Conservation (phyloP, 805 yeast genomes). For the Candida piceae region DNA sequence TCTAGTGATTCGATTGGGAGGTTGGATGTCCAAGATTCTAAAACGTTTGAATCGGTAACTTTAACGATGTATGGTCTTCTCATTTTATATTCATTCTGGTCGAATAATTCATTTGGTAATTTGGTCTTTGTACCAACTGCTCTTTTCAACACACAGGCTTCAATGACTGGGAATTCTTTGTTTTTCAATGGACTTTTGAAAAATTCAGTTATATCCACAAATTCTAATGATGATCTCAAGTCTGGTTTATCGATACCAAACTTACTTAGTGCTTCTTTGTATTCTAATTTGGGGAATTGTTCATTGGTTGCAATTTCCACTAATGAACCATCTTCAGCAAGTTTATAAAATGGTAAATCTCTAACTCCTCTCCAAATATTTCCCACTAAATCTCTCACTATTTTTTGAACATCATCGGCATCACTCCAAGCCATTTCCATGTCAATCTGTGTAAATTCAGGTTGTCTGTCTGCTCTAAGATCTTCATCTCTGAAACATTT, state of each 20-base stretch:
- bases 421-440: slow-evolving; percentile 84
- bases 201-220: slow-evolving; percentile 42
- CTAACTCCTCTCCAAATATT: slow-evolving; percentile 51
- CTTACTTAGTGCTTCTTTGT: slow-evolving; percentile 59
- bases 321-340: slow-evolving; percentile 30
- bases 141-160: slow-evolving; percentile 58
- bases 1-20: slow-evolving; percentile 11
- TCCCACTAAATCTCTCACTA: slow-evolving; percentile 54
- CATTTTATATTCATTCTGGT: slow-evolving; percentile 40
- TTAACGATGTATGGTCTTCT: slow-evolving; percentile 57
- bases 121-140: slow-evolving; percentile 35
- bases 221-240: slow-evolving; percentile 55
- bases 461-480: slow-evolving; percentile 90
- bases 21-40: slow-evolving; percentile 38
- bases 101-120: slow-evolving; percentile 29
- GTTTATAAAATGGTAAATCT: slow-evolving; percentile 32
- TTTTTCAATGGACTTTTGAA: slow-evolving; percentile 29
- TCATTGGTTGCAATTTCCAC: slow-evolving; percentile 22
- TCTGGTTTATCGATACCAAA: slow-evolving; percentile 97
- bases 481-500: slow-evolving; percentile 96
- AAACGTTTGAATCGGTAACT: slow-evolving; percentile 39
- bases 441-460: slow-evolving; percentile 97
- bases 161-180: slow-evolving; percentile 62
- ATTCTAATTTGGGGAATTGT: slow-evolving; percentile 47
- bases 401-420: slow-evolving; percentile 59